phyloP scores from a whole-genome alignment of 2,329 filamentous ascomycete species.

The Amauroascus verrucosus region DNA sequence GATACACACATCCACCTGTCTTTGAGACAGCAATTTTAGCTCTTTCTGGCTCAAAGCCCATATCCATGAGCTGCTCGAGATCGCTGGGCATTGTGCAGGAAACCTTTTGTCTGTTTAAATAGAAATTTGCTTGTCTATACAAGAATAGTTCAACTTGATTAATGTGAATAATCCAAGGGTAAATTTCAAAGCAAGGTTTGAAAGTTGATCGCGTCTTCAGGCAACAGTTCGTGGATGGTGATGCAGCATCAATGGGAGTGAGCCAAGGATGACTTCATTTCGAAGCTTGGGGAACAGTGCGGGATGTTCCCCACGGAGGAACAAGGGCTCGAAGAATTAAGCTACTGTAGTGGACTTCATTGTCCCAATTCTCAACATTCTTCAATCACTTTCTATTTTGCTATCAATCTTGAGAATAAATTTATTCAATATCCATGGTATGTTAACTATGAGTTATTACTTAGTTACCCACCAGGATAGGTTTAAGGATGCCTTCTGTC shows the following conservation, averaged over 20 bases:
- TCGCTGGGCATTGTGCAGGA: conserved; percentile 39
- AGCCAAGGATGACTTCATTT: not conserved
- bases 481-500: too few species aligned
- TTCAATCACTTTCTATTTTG: too few species aligned
- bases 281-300: not conserved
- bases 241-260: not conserved
- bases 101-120: not conserved
- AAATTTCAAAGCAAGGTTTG: not conserved
- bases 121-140: too few species aligned
- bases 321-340: not conserved
- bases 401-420: too few species aligned
- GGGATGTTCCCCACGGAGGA: not conserved
- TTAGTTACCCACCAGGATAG: too few species aligned
- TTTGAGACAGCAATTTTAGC: conserved; percentile 77
- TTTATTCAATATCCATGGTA: too few species aligned
- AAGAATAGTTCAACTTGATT: too few species aligned
- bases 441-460: too few species aligned
- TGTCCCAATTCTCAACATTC: too few species aligned
- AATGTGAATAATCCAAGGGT: not conserved
- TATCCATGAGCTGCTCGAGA: conserved; percentile 52
- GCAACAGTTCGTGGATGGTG: not conserved
- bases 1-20: conserved; percentile 60
- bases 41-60: conserved; percentile 73
- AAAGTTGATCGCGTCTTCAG: not conserved
- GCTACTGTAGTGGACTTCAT: too few species aligned